These are phyloP conservation scores for Talaromyces pinophilus DNA, from an alignment of 2,329 filamentous ascomycete genomes.

Conservation along the genomic window DNA sequence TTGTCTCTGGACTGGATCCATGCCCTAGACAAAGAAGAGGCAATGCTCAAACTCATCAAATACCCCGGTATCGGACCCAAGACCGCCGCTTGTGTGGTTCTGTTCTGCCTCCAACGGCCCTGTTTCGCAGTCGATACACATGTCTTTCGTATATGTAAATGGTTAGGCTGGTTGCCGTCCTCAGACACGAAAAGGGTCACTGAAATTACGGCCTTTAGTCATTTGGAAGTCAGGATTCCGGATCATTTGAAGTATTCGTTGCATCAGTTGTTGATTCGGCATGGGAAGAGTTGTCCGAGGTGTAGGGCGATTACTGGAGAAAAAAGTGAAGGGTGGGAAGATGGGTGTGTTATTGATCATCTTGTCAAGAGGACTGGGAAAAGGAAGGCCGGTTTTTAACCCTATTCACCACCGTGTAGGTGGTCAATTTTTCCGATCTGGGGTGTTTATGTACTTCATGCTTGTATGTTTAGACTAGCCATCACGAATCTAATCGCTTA, in stretches of 20 bases:
- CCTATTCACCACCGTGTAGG: too few species aligned
- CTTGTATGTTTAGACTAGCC: not conserved
- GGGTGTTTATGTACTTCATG: not conserved
- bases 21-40: slow-evolving; percentile 56
- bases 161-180: slow-evolving; percentile 63
- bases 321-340: slow-evolving; percentile 63
- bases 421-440: not conserved
- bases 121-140: slow-evolving; percentile 68
- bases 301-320: slow-evolving; percentile 63
- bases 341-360: slow-evolving; percentile 65
- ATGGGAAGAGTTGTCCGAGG: slow-evolving; percentile 62
- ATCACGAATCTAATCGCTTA: not conserved
- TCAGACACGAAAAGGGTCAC: slow-evolving; percentile 38
- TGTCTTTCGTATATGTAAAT: slow-evolving; percentile 63
- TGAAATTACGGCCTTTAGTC: slow-evolving; percentile 56
- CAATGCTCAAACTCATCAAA: slow-evolving; percentile 58
- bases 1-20: slow-evolving; percentile 67
- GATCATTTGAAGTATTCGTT: slow-evolving; percentile 65
- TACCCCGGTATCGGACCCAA: slow-evolving; percentile 68
- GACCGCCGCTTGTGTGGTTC: slow-evolving; percentile 64
- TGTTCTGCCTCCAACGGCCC: slow-evolving; percentile 65
- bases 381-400: slow-evolving; percentile 38
- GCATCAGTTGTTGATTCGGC: slow-evolving; percentile 62
- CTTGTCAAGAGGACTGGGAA: slow-evolving; percentile 59
- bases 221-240: slow-evolving; percentile 62